phyloP scores from a whole-genome alignment of 805 yeast species.

The Yamadazyma tumulicola region DNA sequence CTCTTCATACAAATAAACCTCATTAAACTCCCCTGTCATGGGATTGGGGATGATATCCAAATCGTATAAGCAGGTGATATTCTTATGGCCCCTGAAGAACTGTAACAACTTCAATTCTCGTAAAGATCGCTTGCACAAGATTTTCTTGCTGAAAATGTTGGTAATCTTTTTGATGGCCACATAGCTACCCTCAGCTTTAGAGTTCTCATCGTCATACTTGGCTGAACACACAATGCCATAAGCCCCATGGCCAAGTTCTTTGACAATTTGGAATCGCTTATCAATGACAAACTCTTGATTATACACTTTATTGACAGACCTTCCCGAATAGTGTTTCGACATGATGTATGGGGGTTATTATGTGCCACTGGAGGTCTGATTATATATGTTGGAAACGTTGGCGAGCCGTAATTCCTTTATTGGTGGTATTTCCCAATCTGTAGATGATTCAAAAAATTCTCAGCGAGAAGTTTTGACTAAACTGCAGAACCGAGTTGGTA shows the following conservation, averaged over 20 bases:
- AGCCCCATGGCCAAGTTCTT: constrained; percentile 97
- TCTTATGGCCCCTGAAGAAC: constrained; percentile 94
- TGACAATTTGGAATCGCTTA: constrained; percentile 79
- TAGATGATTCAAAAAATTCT: too few species aligned
- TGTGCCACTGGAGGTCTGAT: too few species aligned
- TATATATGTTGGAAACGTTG: too few species aligned
- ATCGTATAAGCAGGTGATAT: constrained; percentile 92
- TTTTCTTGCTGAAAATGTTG: constrained; percentile 86
- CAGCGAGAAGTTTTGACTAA: too few species aligned
- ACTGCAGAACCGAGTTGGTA: too few species aligned
- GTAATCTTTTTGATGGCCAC: constrained; percentile 97
- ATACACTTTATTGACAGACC: constrained; percentile 38
- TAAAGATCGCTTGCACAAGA: constrained; percentile 85
- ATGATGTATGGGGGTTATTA: too few species aligned
- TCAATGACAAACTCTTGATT: constrained; percentile 94
- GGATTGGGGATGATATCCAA: constrained; percentile 81
- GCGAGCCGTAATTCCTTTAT: too few species aligned
- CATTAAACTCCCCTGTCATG: constrained; percentile 68
- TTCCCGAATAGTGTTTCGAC: too few species aligned
- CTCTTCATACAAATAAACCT: constrained; percentile 90
- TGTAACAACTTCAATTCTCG: constrained; percentile 86
- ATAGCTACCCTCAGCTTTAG: constrained; percentile 22
- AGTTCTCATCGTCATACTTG: constrained; percentile 60
- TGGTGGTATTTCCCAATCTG: too few species aligned
- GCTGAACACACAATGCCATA: constrained; percentile 97